Conservation (phyloP, 2,329 filamentous ascomycete species). For the Sporothrix globosa region DNA sequence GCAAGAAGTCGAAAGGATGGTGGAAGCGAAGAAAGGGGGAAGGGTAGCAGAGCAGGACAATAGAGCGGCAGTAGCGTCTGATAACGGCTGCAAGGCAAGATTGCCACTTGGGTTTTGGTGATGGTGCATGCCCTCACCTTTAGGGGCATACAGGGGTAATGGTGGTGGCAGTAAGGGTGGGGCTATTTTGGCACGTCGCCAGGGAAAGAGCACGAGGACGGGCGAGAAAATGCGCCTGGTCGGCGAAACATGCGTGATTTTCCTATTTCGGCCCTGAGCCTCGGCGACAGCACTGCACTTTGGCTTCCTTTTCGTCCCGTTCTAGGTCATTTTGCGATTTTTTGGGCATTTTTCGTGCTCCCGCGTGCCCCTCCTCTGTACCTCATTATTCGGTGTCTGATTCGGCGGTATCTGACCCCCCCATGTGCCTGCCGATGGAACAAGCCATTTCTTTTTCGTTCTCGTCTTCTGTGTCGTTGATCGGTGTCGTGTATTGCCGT, state of each 20-base stretch:
- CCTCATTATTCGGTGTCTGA: background rate
- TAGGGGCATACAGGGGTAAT: background rate
- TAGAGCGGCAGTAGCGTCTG: constrained; percentile 24
- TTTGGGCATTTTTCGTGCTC: background rate
- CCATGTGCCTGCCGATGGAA: background rate
- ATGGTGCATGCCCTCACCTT: background rate
- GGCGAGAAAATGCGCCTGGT: constrained; percentile 4
- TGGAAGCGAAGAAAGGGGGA: background rate
- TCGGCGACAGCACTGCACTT: constrained; percentile 22
- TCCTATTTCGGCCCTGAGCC: constrained; percentile 26
- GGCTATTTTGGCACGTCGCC: background rate
- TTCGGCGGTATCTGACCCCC: constrained; percentile 1
- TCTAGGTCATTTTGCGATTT: constrained; percentile 20
- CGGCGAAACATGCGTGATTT: constrained; percentile 19
- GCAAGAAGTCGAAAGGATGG: background rate
- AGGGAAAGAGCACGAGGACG: background rate
- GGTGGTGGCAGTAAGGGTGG: too few relatives aligned
- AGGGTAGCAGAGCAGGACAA: background rate
- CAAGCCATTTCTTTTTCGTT: constrained; percentile 1
- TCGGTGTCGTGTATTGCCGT: constrained; percentile 5
- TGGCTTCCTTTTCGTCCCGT: constrained; percentile 25
- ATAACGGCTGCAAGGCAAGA: constrained; percentile 29
- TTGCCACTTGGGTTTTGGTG: constrained; percentile 21
- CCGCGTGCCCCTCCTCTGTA: background rate
- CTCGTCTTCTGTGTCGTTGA: background rate